A percentile compares a stretch with the other conserved stretches of the same genome.
Conservation (phyloP, 257 asterid species). For the Solanum tarijense region DNA sequence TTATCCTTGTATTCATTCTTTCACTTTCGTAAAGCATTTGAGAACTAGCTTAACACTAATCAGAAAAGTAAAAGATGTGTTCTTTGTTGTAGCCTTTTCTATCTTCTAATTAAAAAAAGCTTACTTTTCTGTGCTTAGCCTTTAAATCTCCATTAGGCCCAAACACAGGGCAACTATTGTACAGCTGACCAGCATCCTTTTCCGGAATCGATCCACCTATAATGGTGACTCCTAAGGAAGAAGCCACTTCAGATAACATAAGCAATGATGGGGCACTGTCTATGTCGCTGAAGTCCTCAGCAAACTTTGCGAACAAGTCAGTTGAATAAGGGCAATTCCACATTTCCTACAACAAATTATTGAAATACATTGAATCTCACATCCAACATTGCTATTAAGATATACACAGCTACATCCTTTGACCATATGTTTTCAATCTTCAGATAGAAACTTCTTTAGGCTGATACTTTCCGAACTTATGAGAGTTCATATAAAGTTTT, state of each 20-base stretch:
- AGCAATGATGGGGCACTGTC: constrained; percentile 15
- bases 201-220: constrained; percentile 40
- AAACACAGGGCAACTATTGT: constrained; percentile 32
- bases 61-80: neutral
- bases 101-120: neutral
- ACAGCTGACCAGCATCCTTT: constrained; percentile 14
- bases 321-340: constrained; percentile 37
- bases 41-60: neutral
- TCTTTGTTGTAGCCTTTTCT: neutral
- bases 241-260: constrained; percentile 32
- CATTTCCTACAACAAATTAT: constrained; percentile 21
- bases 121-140: constrained; percentile 34
- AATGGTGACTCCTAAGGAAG: constrained; percentile 13
- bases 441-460: neutral
- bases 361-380: neutral
- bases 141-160: constrained; percentile 21
- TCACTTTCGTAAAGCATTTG: neutral
- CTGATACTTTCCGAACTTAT: neutral
- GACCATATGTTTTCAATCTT: neutral
- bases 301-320: constrained; percentile 14
- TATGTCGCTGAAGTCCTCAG: constrained; percentile 20
- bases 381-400: neutral
- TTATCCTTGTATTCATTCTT: neutral
- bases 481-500: neutral
- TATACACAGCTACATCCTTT: neutral